Evolutionary conservation across 2,329 filamentous ascomycete species (phyloP).

Genomic region (Aureobasidium sp.): DNA sequence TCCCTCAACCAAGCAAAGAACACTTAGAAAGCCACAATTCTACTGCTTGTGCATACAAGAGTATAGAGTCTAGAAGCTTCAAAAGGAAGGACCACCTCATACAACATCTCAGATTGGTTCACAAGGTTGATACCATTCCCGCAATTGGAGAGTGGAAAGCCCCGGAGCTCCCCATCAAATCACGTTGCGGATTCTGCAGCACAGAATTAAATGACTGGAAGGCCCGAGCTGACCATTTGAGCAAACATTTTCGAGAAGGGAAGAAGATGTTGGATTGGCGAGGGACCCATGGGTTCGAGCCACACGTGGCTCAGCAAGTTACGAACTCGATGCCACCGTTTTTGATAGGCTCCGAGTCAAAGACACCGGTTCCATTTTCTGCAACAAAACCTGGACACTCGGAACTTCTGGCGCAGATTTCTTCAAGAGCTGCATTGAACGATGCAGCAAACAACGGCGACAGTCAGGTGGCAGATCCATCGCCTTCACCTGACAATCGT

Average conservation of each 20-base stretch:
- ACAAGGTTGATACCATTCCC: slow-evolving; percentile 54
- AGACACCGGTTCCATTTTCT: slow-evolving; percentile 6
- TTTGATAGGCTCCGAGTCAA: slow-evolving; percentile 33
- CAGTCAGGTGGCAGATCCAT: not conserved
- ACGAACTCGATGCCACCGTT: slow-evolving; percentile 48
- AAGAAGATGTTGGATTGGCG: slow-evolving; percentile 49
- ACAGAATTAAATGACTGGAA: slow-evolving; percentile 44
- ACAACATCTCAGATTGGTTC: slow-evolving; percentile 55
- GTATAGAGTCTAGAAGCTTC: slow-evolving; percentile 55
- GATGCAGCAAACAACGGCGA: not conserved
- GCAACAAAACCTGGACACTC: slow-evolving; percentile 9
- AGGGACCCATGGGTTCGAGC: slow-evolving; percentile 47
- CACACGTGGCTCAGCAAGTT: slow-evolving; percentile 41
- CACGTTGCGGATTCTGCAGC: slow-evolving; percentile 49
- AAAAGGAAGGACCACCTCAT: slow-evolving; percentile 57
- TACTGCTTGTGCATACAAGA: slow-evolving; percentile 59
- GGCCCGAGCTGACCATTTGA: slow-evolving; percentile 46
- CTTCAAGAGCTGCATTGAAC: not conserved
- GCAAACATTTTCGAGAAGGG: slow-evolving; percentile 49
- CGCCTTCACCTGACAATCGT: not conserved
- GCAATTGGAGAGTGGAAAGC: slow-evolving; percentile 60
- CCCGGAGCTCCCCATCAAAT: slow-evolving; percentile 47
- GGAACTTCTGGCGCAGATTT: slow-evolving; percentile 4
- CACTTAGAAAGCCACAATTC: slow-evolving; percentile 57
- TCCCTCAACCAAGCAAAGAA: slow-evolving; percentile 24